Evolutionary conservation across 108 stramenopile species (phyloP).

Genomic region (Discostella pseudostelligera): DNA sequence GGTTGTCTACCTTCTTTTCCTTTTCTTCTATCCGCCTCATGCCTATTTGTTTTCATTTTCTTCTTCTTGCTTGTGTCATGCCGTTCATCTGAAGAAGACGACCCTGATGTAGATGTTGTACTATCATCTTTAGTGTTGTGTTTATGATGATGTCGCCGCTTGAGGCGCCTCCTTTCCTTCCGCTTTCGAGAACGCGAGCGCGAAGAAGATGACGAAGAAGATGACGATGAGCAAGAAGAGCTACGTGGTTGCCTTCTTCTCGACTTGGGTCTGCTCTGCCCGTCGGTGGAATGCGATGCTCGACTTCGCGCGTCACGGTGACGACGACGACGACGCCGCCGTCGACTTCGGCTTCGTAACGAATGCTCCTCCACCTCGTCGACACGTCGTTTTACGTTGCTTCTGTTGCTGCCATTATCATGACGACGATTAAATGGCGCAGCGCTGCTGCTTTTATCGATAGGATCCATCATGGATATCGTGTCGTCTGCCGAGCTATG

Average conservation of each 20-base stretch:
- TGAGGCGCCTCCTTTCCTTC: background rate
- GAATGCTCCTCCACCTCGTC: too few species aligned
- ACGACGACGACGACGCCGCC: background rate
- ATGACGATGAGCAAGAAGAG: slow-evolving; percentile 28
- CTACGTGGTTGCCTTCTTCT: background rate
- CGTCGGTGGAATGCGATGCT: too few species aligned
- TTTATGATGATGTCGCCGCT: slow-evolving; percentile 8
- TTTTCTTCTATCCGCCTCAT: background rate
- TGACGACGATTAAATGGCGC: background rate
- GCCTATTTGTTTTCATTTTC: background rate
- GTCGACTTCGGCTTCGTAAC: background rate
- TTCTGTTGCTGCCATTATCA: background rate
- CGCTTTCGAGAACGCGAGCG: slow-evolving; percentile 6
- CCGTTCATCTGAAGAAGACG: background rate
- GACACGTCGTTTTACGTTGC: background rate
- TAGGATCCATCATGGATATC: too few species aligned
- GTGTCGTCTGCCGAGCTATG: too few species aligned
- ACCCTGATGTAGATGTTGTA: background rate
- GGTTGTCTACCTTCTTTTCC: background rate
- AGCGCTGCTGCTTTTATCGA: background rate
- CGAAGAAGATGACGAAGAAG: slow-evolving; percentile 6
- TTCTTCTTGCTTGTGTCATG: slow-evolving; percentile 3
- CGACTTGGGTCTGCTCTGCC: slow-evolving; percentile 4
- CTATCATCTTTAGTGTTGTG: background rate
- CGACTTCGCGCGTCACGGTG: background rate